These are phyloP conservation scores for Cydonia oblonga DNA, from an alignment of 331 rosid genomes.

Conservation along the genomic window DNA sequence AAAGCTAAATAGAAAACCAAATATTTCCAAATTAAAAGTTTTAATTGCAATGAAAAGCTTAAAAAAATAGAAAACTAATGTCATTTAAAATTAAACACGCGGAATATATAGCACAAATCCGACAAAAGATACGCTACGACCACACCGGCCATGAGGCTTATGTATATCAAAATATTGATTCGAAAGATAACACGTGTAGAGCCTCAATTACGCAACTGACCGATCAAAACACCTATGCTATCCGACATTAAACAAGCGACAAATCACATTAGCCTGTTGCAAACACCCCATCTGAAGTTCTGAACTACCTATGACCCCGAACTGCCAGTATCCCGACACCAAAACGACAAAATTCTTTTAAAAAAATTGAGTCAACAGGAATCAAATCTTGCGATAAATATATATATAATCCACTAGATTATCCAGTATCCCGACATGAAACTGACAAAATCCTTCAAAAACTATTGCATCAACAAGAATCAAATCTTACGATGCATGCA, in stretches of 20 bases:
- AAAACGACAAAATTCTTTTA: slow-evolving; percentile 1
- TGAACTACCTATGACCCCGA: background rate
- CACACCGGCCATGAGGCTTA: background rate
- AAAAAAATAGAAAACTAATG: background rate
- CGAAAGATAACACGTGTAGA: background rate
- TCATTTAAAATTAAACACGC: slow-evolving; percentile 8
- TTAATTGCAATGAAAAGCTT: background rate
- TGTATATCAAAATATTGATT: background rate
- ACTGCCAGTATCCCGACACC: background rate
- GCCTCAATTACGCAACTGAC: background rate
- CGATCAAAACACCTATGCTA: background rate
- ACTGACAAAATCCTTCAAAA: slow-evolving; percentile 1
- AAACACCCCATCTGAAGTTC: background rate
- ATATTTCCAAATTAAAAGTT: background rate
- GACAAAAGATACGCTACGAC: background rate
- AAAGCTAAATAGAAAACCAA: background rate
- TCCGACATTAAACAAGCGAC: slow-evolving; percentile 1
- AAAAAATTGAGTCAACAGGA: slow-evolving; percentile 4
- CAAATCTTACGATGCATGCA: slow-evolving; percentile 2
- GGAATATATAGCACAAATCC: background rate
- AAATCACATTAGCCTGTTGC: background rate
- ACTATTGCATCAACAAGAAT: slow-evolving; percentile 4
- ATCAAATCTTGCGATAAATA: background rate
- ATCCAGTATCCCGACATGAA: slow-evolving; percentile 3
- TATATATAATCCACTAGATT: background rate